Conservation (phyloP, 108 stramenopile genomes). For the Pseudonitzschia delicatissima region DNA sequence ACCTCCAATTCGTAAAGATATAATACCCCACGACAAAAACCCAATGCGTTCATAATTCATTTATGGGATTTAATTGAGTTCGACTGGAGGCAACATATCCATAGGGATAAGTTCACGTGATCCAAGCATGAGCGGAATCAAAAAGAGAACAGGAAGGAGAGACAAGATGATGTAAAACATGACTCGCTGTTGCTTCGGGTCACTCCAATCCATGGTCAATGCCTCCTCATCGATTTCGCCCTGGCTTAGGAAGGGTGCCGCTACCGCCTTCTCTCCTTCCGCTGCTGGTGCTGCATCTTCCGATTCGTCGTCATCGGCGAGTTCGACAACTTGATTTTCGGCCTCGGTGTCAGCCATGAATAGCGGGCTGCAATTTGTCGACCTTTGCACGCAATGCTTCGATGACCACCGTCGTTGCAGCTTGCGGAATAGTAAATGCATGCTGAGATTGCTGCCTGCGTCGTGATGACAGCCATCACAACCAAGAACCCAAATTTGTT, state of each 20-base stretch:
- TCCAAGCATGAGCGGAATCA: constrained; percentile 87
- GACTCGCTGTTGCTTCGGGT: constrained; percentile 83
- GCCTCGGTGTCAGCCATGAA: constrained; percentile 5
- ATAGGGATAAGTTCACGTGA: constrained; percentile 78
- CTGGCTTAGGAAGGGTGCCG: constrained; percentile 78
- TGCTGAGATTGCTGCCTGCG: background rate
- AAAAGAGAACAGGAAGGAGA: constrained; percentile 76
- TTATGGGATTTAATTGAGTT: constrained; percentile 25
- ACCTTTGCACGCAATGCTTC: background rate
- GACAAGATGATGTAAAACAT: constrained; percentile 85
- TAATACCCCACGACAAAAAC: no score
- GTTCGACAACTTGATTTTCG: constrained; percentile 46
- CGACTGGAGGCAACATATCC: constrained; percentile 79
- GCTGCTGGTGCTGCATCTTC: constrained; percentile 7
- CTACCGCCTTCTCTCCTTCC: background rate
- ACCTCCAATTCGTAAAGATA: no score
- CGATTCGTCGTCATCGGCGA: constrained; percentile 21
- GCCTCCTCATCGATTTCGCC: constrained; percentile 68
- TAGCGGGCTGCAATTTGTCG: background rate
- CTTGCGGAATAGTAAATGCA: constrained; percentile 9
- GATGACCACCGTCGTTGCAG: background rate
- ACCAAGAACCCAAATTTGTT: background rate
- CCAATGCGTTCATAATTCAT: no score
- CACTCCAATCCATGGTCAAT: constrained; percentile 66
- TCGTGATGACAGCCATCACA: background rate